Base-by-base conservation (phyloP, 768 basidiomycete species). In the Lactarius sp. region DNA sequence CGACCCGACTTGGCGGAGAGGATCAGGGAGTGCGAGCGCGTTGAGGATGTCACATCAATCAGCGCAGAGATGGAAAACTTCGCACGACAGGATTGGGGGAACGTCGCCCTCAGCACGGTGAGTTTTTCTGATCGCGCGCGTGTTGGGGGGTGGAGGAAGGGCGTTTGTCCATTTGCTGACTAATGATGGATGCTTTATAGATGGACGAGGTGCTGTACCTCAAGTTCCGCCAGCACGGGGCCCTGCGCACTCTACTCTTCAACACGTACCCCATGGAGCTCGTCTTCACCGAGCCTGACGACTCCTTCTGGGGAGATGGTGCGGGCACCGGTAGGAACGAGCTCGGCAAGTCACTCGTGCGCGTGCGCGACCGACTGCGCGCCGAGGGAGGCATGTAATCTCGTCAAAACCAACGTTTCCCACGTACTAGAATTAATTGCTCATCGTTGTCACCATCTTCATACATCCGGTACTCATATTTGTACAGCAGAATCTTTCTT, bases 211-310 rank as follows among this genome's bases (percentile, higher is more conserved):
- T 86, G 41, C 68, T 90, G 55, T 79, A 79, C 65, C 69, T 78
- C 64, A 93, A 93, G 70, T 86, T 92, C 68, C 79, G 75, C 55
- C 90, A 92, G 74, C 87, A 93, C 69, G 76, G 81, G 0, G 75
- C 80, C 41, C 72, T 92, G 57, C 81, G 83, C 41, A 62, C 63
- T 20, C 69, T 81, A 69, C 79, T 92, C n/a, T 70, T 89, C 31
- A 70, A 72, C 27, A 90, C 89, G 3, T 81, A 79, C 12, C 69
- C 77, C 16, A 76, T 77, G 3, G 75, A 68, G 2, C 69, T 70
- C 18, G 59, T 85, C 4, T 87, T 85, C 68, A 72, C 75, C 8
- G 85, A 86, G 67, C 70, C 74, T 1, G 71, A 74, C 0, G 87
- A 92, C 71, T 39, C 70, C n/a, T 86, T 82, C 69, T 90, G 88